Conservation (phyloP, 768 basidiomycete species). For the Auricularia sp. region DNA sequence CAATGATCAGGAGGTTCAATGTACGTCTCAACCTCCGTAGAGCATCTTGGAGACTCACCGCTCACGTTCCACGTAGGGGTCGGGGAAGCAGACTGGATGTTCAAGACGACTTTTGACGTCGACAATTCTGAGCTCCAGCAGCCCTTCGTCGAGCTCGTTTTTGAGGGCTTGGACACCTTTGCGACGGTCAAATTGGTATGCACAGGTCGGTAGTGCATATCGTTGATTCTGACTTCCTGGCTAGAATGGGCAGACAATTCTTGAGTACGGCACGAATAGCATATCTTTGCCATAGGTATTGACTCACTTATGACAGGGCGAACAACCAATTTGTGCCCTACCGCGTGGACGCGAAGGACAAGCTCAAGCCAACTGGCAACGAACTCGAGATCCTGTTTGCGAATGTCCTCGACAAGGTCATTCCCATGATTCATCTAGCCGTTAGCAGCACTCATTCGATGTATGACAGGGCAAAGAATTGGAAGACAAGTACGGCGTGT, state of each 20-base stretch:
- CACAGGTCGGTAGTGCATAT: too few species aligned
- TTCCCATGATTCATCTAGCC: too few species aligned
- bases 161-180: slow-evolving; percentile 36
- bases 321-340: slow-evolving; percentile 51
- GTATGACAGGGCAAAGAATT: slow-evolving; percentile 53
- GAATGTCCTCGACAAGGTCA: too few species aligned
- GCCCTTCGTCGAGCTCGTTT: slow-evolving; percentile 24
- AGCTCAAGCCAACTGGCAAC: too few species aligned
- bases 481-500: slow-evolving; percentile 54
- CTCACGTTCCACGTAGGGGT: slow-evolving; percentile 19
- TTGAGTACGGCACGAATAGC: not conserved
- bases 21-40: too few species aligned
- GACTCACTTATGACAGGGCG: slow-evolving; percentile 32
- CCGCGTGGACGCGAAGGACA: too few species aligned
- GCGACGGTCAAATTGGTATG: slow-evolving; percentile 21
- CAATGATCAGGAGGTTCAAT: slow-evolving; percentile 27
- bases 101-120: slow-evolving; percentile 23
- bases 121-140: slow-evolving; percentile 9
- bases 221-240: too few species aligned
- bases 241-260: not conserved
- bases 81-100: slow-evolving; percentile 31
- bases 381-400: too few species aligned
- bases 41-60: too few species aligned
- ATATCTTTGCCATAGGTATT: slow-evolving; percentile 28
- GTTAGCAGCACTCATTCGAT: too few species aligned